Evolutionary conservation across 441 rosid genomes (phyloP).

Genomic region (Brassica hybrid): DNA sequence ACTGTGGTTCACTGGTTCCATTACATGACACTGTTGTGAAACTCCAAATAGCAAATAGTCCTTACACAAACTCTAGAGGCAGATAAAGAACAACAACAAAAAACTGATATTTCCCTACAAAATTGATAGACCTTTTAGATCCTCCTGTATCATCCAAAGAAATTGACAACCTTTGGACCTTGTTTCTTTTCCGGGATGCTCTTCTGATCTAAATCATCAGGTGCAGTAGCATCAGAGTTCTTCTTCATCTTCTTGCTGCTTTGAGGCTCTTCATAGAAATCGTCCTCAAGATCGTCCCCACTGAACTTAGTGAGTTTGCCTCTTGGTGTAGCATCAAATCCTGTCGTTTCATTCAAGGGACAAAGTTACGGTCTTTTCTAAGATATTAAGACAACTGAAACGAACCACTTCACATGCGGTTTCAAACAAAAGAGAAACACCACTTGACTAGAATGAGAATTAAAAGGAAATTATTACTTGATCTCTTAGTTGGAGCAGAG

Average conservation of each 20-base stretch:
- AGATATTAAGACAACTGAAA: neutral
- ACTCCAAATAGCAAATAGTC: too few relatives aligned
- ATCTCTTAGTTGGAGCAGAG: constrained; percentile 31
- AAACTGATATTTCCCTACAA: too few relatives aligned
- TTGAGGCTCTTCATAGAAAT: constrained; percentile 54
- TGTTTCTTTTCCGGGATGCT: constrained; percentile 54
- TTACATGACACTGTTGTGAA: too few relatives aligned
- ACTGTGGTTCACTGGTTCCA: too few relatives aligned
- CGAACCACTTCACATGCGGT: neutral
- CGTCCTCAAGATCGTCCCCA: constrained; percentile 92
- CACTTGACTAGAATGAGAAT: neutral
- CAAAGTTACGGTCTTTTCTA: constrained; percentile 8
- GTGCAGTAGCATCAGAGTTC: constrained; percentile 23
- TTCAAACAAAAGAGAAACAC: neutral
- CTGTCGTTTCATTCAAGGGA: constrained; percentile 45
- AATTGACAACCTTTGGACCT: constrained; percentile 76
- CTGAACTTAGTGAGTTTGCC: constrained; percentile 70
- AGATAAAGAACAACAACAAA: too few relatives aligned
- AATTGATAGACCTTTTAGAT: too few relatives aligned
- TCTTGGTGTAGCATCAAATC: constrained; percentile 46
- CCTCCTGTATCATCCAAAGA: constrained; percentile 19
- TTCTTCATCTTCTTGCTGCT: constrained; percentile 45
- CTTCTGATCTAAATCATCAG: constrained; percentile 37
- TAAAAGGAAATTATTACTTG: constrained; percentile 41
- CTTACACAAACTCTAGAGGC: too few relatives aligned